Percentiles rank a stretch among this genome's conserved stretches.
These are phyloP conservation scores for Pouteria campechiana DNA, from an alignment of 179 eudicot species.

Conservation along the genomic window DNA sequence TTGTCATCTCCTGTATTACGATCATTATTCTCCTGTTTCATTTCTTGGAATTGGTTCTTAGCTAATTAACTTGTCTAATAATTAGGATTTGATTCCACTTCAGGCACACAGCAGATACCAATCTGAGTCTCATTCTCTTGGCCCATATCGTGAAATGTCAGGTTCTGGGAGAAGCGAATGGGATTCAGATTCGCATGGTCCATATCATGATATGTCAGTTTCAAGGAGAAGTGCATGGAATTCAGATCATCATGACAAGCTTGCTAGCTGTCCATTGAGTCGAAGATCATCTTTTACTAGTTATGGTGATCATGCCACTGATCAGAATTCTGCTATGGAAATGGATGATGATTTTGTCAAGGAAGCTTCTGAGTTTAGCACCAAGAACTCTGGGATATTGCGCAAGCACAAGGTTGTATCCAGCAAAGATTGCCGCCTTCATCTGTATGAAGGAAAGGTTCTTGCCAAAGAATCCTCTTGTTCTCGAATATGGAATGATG, in stretches of 20 bases:
- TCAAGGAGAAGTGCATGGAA: too few relatives aligned
- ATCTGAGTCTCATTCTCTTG: neutral
- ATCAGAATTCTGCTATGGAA: slow-evolving; percentile 26
- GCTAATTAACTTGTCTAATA: too few relatives aligned
- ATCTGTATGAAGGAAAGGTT: slow-evolving; percentile 24
- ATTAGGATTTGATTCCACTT: too few relatives aligned
- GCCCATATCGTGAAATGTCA: slow-evolving; percentile 16
- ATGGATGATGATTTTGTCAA: slow-evolving; percentile 23
- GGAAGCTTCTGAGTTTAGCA: slow-evolving; percentile 24
- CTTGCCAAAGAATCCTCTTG: slow-evolving; percentile 15
- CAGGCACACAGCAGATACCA: neutral
- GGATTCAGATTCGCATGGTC: slow-evolving; percentile 28
- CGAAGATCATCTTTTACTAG: slow-evolving; percentile 16
- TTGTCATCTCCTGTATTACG: too few relatives aligned
- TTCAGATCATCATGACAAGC: slow-evolving; percentile 25
- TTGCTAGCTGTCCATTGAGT: slow-evolving; percentile 19
- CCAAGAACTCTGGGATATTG: slow-evolving; percentile 12
- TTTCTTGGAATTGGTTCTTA: too few relatives aligned
- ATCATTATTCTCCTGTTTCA: too few relatives aligned
- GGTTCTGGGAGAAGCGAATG: slow-evolving; percentile 19
- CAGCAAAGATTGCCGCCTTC: slow-evolving; percentile 14
- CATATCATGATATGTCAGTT: slow-evolving; percentile 19
- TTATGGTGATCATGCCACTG: slow-evolving; percentile 17
- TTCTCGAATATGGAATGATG: slow-evolving; percentile 19
- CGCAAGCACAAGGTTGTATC: slow-evolving; percentile 22